Percentiles rank a stretch among this genome's conserved stretches.
Evolutionary conservation across 345 rosid genomes (phyloP).

Genomic region (Pugionium cornutum): DNA sequence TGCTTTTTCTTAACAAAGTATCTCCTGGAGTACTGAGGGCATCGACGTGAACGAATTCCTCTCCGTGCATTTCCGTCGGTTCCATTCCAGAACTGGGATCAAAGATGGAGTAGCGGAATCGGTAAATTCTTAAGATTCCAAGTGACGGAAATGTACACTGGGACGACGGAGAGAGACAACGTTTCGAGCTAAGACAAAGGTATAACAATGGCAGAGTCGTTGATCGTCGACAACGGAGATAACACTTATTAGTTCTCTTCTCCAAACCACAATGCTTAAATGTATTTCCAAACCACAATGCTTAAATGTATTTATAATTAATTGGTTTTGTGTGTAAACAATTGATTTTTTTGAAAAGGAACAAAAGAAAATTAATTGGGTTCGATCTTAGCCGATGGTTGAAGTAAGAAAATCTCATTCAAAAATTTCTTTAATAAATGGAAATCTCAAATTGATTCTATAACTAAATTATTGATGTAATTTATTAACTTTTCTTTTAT

Average conservation of each 20-base stretch:
- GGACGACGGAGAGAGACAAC: background rate
- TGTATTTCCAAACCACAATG: no score
- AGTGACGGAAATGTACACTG: background rate
- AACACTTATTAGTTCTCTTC: slow-evolving; percentile 5
- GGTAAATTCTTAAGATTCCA: background rate
- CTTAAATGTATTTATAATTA: no score
- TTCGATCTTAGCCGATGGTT: no score
- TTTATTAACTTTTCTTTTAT: no score
- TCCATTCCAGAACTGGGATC: slow-evolving; percentile 44
- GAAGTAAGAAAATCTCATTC: no score
- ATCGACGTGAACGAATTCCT: slow-evolving; percentile 65
- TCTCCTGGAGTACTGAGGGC: slow-evolving; percentile 46
- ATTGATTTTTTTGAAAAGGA: no score
- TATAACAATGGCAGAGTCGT: slow-evolving; percentile 8
- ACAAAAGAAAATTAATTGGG: no score
- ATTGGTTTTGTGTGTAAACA: no score
- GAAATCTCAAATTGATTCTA: no score
- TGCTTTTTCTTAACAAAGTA: slow-evolving; percentile 51
- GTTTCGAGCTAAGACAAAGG: slow-evolving; percentile 11
- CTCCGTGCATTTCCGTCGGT: slow-evolving; percentile 35
- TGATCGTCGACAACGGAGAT: slow-evolving; percentile 12
- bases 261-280: background rate
- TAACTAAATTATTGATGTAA: no score
- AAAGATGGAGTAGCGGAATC: slow-evolving; percentile 26
- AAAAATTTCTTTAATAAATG: no score